Base-by-base conservation (phyloP, 192 early-diverging fungal genomes). In the Allomyces macrogynus region DNA sequence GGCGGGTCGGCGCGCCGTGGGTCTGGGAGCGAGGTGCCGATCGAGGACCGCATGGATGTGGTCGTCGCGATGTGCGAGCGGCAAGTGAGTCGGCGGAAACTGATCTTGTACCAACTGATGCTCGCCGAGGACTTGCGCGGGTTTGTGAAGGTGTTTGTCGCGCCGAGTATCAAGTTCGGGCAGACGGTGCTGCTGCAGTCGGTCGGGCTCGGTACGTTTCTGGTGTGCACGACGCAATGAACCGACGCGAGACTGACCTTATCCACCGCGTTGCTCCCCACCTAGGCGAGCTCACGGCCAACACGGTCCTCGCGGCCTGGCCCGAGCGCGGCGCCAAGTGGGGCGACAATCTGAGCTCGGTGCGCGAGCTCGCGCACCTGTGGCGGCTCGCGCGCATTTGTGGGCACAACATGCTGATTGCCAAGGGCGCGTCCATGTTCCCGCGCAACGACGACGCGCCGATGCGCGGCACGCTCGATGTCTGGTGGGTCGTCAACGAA, bases 241-340 rank as follows among this genome's bases (percentile, higher is more conserved):
- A 8, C n/a, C n/a, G n/a, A n/a, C n/a, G n/a, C n/a, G n/a, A n/a
- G n/a, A 40, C 32, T 40, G 32, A 40, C 7, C 8, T 40, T 40
- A 2, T 40, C 32, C 32, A 40, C 32, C 32, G 26, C 26, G 26
- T 4, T 8, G 32, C 4, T 4, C 2, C 26, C 2, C 4, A 1
- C 2, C 26, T 40, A 40, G 49, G 49, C 49, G 49, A 57, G 16
- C 49, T 57, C 49, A 60, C 65, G 26, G 23, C 65, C 22, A 66
- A 66, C 42, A 66, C 65, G 7, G 57, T 66, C 2, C 23, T 24
- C 14, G 65, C 65, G 1, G 26, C 57, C 10, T 66, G 65, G 65
- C 65, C 65, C 23, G 43, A 22, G 57, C 57, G 26, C n/a, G 11
- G 10, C 5, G 10, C 12, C 20, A 23, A 14, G 49, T 57, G 49